Base-by-base conservation (phyloP, 768 basidiomycete genomes). In the Mrakia frigida region DNA sequence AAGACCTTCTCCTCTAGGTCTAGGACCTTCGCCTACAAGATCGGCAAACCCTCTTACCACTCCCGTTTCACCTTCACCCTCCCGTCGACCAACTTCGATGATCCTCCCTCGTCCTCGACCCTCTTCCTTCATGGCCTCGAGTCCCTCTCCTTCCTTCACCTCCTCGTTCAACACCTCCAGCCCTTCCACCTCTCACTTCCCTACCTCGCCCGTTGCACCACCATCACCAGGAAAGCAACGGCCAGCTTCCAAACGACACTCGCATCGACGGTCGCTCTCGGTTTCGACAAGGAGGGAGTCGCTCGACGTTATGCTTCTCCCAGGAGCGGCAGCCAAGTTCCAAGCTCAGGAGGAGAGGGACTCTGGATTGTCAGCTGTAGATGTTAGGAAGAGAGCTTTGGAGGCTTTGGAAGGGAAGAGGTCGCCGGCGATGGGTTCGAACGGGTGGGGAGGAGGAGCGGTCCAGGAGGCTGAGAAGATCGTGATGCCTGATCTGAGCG, bases 271-370 rank as follows among this genome's bases (percentile, higher is more conserved):
- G 68, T 88, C 89, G 59, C 93, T 93, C 0, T 93, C 92, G 35
- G 92, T 96, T 37, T 93, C 94, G 14, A 95, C 93, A 56, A 90
- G 93, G 78, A 88, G 87, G 79, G 94, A 96, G 85, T 94, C 92
- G 28, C 91, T 92, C 25, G 94, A 95, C 80, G 85, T 96, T 81
- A 94, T 96, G 91, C 92, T 75, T 31, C 75, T 75, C 3, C 80
- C 80, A 41, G 84, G 90, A 33, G 84, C 91, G 53, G 89, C 91
- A 18, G 88, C 89, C 77, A 86, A 92, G 35, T 88, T 89, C 7
- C 80, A 87, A 13, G 87, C 88, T 37, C 86, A 88, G 1, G 90
- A 92, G 43, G 89, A 91, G 81, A 89, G 89, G 80, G 84, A 90
- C 80, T 89, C 88, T 79, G 80, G 90, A 35, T 89, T 88, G 41